Evolutionary conservation across 371 early-diverging fungal species (phyloP).

Genomic region (Mucor mucedo): DNA sequence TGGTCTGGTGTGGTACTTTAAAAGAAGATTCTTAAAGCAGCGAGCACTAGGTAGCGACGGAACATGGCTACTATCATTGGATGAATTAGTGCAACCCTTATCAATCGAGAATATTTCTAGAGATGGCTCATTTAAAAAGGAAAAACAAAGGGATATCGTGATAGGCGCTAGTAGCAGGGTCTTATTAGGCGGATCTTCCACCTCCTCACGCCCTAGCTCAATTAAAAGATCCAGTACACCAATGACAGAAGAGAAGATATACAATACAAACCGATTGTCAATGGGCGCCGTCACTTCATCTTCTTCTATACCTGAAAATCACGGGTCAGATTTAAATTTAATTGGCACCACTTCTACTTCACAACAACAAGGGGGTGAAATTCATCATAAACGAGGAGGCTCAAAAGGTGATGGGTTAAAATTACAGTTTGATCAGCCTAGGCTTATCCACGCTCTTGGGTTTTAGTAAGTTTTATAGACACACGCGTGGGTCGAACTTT

Average conservation of each 20-base stretch:
- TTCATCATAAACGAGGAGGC: neutral
- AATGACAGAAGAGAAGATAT: neutral
- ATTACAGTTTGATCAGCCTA: neutral
- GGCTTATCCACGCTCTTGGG: constrained; percentile 17
- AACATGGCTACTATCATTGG: constrained; percentile 51
- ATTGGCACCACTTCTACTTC: neutral
- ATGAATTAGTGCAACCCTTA: constrained; percentile 29
- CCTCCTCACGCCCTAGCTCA: neutral
- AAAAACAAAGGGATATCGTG: constrained; percentile 5
- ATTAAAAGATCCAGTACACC: neutral
- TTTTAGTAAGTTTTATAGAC: constrained; percentile 18
- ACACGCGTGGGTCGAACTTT: no score
- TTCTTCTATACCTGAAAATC: neutral
- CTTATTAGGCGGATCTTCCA: neutral
- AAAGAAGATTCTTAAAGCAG: constrained; percentile 26
- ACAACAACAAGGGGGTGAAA: neutral
- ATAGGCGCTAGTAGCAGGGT: neutral
- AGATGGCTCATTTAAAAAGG: neutral
- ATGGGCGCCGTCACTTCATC: neutral
- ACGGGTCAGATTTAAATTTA: neutral
- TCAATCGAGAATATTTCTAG: constrained; percentile 1
- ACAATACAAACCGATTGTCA: neutral
- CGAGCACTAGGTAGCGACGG: constrained; percentile 39
- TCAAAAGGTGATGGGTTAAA: neutral
- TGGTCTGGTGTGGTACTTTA: constrained; percentile 16